These are phyloP conservation scores for Craterostigma plantagineum DNA, from an alignment of 257 asterid species.

Conservation along the genomic window DNA sequence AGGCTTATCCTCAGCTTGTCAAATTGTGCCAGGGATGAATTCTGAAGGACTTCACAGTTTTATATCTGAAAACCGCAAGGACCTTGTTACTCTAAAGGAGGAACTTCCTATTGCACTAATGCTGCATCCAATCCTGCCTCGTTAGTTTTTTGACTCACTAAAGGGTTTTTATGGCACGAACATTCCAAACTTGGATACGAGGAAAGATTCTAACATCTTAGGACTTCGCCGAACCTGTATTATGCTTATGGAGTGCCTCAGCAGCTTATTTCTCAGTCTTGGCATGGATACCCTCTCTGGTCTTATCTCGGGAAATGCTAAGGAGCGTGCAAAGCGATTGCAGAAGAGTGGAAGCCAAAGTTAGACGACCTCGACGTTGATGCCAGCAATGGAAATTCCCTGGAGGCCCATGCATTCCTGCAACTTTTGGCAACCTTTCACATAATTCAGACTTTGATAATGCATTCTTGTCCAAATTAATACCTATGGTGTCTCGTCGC, in stretches of 20 bases:
- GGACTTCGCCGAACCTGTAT: conserved; percentile 93
- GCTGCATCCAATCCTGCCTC: conserved; percentile 73
- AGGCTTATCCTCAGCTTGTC: conserved; percentile 65
- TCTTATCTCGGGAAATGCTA: conserved; percentile 38
- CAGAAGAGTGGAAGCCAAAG: conserved; percentile 92
- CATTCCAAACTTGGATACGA: conserved; percentile 40
- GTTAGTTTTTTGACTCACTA: conserved; percentile 70
- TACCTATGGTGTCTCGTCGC: conserved; percentile 98
- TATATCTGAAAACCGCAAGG: conserved; percentile 87
- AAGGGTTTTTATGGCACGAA: conserved; percentile 63
- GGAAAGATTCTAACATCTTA: conserved; percentile 61
- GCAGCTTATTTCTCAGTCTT: conserved; percentile 25
- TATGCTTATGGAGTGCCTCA: conserved; percentile 91
- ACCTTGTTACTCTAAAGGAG: conserved; percentile 66
- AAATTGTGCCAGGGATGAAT: conserved; percentile 71
- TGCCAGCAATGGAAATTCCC: conserved; percentile 88
- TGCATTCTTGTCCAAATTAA: conserved; percentile 55
- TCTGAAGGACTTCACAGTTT: conserved; percentile 82
- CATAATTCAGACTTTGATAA: conserved; percentile 72
- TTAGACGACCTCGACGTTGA: conserved; percentile 77
- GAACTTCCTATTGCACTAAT: conserved; percentile 76
- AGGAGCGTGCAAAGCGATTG: conserved; percentile 69
- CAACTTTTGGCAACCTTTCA: conserved; percentile 87
- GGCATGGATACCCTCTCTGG: conserved; percentile 23
- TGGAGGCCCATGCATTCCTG: conserved; percentile 96